Conservation (phyloP, 2,329 filamentous ascomycete species). For the Dothistroma septosporum region DNA sequence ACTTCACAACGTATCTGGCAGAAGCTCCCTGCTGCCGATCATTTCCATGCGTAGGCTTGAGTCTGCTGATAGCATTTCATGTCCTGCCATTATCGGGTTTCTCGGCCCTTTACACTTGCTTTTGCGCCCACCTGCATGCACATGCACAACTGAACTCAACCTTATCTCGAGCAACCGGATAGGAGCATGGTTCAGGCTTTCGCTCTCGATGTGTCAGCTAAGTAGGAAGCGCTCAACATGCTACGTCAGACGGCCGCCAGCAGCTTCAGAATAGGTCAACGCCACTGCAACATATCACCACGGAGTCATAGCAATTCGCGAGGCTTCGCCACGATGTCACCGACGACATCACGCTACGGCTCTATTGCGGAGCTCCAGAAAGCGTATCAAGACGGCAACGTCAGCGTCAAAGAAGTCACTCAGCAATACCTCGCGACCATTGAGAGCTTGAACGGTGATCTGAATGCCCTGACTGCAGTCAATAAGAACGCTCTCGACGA, state of each 20-base stretch:
- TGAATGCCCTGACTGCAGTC: conserved; percentile 24
- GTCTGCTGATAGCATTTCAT: neutral
- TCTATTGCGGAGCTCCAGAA: conserved; percentile 21
- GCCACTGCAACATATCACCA: neutral
- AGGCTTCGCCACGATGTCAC: neutral
- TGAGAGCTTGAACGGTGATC: conserved; percentile 16
- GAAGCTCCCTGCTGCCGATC: neutral
- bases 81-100: neutral
- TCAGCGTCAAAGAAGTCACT: conserved; percentile 15
- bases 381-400: conserved; percentile 12
- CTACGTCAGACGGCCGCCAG: neutral
- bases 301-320: neutral
- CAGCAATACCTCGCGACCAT: conserved; percentile 19
- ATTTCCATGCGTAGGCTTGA: neutral
- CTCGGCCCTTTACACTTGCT: neutral
- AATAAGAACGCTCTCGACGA: conserved; percentile 20
- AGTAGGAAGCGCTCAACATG: neutral
- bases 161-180: neutral
- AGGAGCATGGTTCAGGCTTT: neutral
- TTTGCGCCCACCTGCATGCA: no score
- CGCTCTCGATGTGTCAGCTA: neutral
- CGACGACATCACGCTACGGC: neutral
- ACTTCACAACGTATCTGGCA: neutral
- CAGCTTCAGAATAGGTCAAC: neutral
- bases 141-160: conserved; percentile 1